A percentile compares a stretch with the other conserved stretches of the same genome.
These are phyloP conservation scores for Trichoderma arundinaceum DNA, from an alignment of 2,329 filamentous ascomycete genomes.

Conservation along the genomic window DNA sequence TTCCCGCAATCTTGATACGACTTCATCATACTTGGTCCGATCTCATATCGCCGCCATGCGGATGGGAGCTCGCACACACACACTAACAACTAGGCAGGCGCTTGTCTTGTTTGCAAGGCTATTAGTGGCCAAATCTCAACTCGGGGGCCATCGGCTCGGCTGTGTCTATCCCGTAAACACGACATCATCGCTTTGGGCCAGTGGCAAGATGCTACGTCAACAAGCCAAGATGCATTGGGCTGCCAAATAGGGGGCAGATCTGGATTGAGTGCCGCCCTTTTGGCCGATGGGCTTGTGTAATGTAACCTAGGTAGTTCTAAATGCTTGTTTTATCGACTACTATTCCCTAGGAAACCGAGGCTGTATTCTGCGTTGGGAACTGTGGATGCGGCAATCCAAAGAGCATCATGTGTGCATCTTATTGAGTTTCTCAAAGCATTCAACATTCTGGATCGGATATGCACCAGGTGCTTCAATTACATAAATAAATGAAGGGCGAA, in stretches of 20 bases:
- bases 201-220: conserved; percentile 27
- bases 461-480: background rate
- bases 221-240: background rate
- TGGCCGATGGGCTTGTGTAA: background rate
- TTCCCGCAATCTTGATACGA: too few species aligned
- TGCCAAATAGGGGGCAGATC: conserved; percentile 7
- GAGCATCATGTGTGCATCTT: too few species aligned
- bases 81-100: too few species aligned
- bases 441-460: too few species aligned
- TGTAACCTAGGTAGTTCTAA: background rate
- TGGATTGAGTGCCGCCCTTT: background rate
- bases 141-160: conserved; percentile 13
- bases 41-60: too few species aligned
- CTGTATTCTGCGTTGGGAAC: too few species aligned
- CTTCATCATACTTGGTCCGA: too few species aligned
- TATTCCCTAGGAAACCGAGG: too few species aligned
- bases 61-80: too few species aligned
- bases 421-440: too few species aligned
- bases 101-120: too few species aligned
- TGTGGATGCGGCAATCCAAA: too few species aligned
- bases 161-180: conserved; percentile 6
- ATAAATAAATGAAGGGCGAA: background rate
- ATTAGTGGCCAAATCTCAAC: background rate
- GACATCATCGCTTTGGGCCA: conserved; percentile 8
- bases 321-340: background rate